phyloP scores from a whole-genome alignment of 2,329 filamentous ascomycete genomes.

The Tolypocladium nubicola region DNA sequence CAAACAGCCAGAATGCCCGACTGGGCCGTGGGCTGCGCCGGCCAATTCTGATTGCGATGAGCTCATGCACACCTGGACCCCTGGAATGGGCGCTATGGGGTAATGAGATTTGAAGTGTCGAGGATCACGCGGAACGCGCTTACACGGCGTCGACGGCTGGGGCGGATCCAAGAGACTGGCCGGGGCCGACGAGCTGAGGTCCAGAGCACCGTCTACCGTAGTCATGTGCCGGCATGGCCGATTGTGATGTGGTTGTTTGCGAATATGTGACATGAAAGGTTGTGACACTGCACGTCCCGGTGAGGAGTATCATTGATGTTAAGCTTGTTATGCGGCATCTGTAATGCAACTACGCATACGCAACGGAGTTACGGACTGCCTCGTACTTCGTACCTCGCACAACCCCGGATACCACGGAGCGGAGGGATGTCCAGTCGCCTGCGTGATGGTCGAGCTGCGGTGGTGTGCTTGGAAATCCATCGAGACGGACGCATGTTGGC shows the following conservation, averaged over 20 bases:
- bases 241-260: too few relatives aligned
- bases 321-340: neutral
- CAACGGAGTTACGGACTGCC: neutral
- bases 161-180: neutral
- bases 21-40: neutral
- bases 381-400: too few relatives aligned
- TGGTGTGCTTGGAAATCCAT: neutral
- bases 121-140: neutral
- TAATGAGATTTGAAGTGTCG: neutral
- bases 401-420: neutral
- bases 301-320: neutral
- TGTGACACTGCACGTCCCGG: neutral
- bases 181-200: neutral
- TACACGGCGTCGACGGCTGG: neutral
- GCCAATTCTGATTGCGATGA: neutral
- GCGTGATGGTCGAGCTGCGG: neutral
- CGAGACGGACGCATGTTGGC: neutral
- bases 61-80: neutral
- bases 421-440: neutral
- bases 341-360: neutral
- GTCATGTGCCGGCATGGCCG: neutral
- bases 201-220: neutral
- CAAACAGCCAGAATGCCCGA: neutral
- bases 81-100: neutral
- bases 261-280: neutral